These are phyloP conservation scores for Tripidium arundinaceum DNA, from an alignment of 202 grass and related monocot species.

Conservation along the genomic window DNA sequence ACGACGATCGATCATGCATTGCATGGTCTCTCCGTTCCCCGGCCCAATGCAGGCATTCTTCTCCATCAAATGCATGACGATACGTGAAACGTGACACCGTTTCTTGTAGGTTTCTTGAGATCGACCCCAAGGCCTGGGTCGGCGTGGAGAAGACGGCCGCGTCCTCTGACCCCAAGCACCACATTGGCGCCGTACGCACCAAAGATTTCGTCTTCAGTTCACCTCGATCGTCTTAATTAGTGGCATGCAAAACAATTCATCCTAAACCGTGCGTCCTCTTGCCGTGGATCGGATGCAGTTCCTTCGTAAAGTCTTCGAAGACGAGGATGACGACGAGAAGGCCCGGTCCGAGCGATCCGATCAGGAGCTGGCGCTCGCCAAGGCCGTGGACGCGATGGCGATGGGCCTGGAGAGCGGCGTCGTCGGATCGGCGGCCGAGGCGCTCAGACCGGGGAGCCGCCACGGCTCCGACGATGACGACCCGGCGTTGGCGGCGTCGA, in stretches of 20 bases:
- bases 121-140: slow-evolving; percentile 80
- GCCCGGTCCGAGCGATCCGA: slow-evolving; percentile 55
- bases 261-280: background rate
- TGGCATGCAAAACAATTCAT: background rate
- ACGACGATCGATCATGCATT: background rate
- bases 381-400: slow-evolving; percentile 80
- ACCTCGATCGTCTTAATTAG: background rate
- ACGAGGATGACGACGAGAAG: slow-evolving; percentile 58
- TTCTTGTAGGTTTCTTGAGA: slow-evolving; percentile 66
- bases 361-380: slow-evolving; percentile 73
- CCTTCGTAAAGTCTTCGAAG: slow-evolving; percentile 80
- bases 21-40: background rate
- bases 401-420: slow-evolving; percentile 48
- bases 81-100: background rate
- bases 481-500: background rate
- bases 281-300: slow-evolving; percentile 39
- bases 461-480: background rate
- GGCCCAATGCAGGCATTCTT: background rate
- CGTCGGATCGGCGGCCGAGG: background rate
- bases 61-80: background rate
- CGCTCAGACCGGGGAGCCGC: background rate
- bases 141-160: slow-evolving; percentile 89
- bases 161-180: slow-evolving; percentile 71
- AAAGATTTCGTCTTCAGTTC: background rate
- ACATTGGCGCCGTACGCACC: slow-evolving; percentile 69